These are phyloP conservation scores for Mrakia frigida DNA, from an alignment of 768 basidiomycete genomes.

Conservation along the genomic window DNA sequence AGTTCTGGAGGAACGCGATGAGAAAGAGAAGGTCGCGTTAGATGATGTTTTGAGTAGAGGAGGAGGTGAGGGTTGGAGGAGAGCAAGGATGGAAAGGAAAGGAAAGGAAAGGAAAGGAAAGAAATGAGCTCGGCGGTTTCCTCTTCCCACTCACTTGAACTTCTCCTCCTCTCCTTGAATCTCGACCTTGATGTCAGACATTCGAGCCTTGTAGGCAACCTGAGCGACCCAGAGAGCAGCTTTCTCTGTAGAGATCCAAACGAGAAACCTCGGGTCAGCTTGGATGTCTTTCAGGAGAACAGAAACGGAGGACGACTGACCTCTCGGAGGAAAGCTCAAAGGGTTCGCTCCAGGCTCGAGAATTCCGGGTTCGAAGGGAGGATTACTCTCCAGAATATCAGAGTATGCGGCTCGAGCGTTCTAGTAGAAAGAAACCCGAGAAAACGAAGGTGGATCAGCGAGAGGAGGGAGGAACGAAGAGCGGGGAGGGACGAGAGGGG, in stretches of 20 bases:
- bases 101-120: background rate
- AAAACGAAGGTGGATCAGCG: background rate
- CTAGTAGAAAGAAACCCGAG: background rate
- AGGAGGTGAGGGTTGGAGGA: background rate
- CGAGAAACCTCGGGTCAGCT: background rate
- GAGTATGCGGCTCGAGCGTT: background rate
- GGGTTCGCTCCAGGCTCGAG: background rate
- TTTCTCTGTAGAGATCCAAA: background rate
- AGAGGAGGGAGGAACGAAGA: background rate
- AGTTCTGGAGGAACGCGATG: background rate
- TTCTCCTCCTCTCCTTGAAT: conserved; percentile 8
- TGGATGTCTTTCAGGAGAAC: too few relatives aligned
- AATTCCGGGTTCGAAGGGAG: background rate
- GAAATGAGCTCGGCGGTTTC: conserved; percentile 1
- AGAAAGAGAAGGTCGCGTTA: background rate
- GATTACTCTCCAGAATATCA: background rate
- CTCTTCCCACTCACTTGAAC: conserved; percentile 13
- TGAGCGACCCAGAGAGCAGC: conserved; percentile 2
- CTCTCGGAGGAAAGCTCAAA: background rate
- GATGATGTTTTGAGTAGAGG: background rate
- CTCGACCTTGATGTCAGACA: conserved; percentile 5
- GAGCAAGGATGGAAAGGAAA: background rate
- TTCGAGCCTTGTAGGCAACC: conserved; percentile 1
- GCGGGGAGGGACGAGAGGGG: background rate
- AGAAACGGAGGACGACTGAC: background rate